phyloP scores from a whole-genome alignment of 495 filamentous ascomycete species.

The Endocarpon pusillum region DNA sequence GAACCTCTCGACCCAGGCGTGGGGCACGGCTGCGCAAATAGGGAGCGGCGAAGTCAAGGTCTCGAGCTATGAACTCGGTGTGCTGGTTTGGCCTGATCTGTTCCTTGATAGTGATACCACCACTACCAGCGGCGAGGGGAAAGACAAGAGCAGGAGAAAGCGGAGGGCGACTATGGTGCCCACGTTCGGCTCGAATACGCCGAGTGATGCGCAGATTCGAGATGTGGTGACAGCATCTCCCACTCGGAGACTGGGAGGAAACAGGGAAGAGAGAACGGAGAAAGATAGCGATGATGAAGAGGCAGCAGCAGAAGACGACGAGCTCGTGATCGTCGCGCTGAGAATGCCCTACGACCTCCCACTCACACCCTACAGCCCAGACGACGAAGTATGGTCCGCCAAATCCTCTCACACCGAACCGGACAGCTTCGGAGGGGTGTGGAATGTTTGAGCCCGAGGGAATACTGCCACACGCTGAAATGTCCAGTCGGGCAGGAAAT shows the following conservation, averaged over 20 bases:
- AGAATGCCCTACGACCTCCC: constrained; percentile 78
- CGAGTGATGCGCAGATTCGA: constrained; percentile 9
- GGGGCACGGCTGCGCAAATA: constrained; percentile 51
- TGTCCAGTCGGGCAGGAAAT: no score
- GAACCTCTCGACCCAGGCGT: constrained; percentile 79
- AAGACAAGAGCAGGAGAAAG: constrained; percentile 1
- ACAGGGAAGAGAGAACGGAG: not conserved
- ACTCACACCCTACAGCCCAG: constrained; percentile 39
- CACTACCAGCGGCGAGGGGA: not conserved
- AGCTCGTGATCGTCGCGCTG: constrained; percentile 36
- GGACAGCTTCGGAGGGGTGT: constrained; percentile 46
- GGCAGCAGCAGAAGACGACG: constrained; percentile 2
- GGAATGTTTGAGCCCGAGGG: no score
- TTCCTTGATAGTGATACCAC: constrained; percentile 23
- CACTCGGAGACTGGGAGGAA: no score
- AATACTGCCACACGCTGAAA: no score
- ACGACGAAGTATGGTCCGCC: constrained; percentile 67
- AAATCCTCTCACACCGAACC: constrained; percentile 38
- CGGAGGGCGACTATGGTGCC: constrained; percentile 41
- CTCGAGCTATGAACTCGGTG: constrained; percentile 72
- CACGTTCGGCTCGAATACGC: constrained; percentile 44
- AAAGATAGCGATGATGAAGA: constrained; percentile 1
- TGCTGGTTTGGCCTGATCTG: constrained; percentile 68
- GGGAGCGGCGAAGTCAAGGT: constrained; percentile 43
- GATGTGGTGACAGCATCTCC: no score